Base-by-base conservation (phyloP, 345 rosid genomes). In the Rhodamnia argentea region DNA sequence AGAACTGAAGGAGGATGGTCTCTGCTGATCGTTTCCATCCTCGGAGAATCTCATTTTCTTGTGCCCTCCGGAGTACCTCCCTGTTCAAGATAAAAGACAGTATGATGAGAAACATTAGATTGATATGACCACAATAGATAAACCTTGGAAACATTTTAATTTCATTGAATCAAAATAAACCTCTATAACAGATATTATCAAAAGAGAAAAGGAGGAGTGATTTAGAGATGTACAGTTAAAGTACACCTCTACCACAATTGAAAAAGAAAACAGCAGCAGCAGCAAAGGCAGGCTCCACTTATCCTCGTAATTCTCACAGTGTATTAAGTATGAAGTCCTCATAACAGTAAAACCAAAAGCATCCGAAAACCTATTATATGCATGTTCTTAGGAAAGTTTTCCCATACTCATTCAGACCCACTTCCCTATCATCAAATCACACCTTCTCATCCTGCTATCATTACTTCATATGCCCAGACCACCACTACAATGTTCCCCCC, bases 31-130 rank as follows among this genome's bases (percentile, higher is more conserved):
- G 3, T 32, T 37, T 18, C 7, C 24, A 70, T 70, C 47, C 40
- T 18, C 22, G 9, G 81, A 32, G 13, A 83, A n/a, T 87, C 86
- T 91, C 76, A 87, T 85, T 87, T 95, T 91, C 88, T 94, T 94
- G 53, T 81, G 85, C 62, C 90, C 91, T 62, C 37, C 88, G 1
- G 87, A 83, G 88, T 54, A 78, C 27, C 52, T 47, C 60, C 90
- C 98, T 92, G 88, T 85, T 83, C 89, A 70, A 70, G 81, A 70
- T 37, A 70, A 37, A 70, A 37, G 81, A 29, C 23, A 2, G 23
- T 29, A 64, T 64, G 76, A 62, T 37, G 18, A 64, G 76, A 64
- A 15, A 64, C 5, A 64, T 64, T 64, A 37, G 32, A 64, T 29
- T 29, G 20, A 64, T 15, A 64, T 64, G 32, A 64, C 42, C 76